These are phyloP conservation scores for Eruca vesicaria DNA, from an alignment of 441 rosid genomes.

Conservation along the genomic window DNA sequence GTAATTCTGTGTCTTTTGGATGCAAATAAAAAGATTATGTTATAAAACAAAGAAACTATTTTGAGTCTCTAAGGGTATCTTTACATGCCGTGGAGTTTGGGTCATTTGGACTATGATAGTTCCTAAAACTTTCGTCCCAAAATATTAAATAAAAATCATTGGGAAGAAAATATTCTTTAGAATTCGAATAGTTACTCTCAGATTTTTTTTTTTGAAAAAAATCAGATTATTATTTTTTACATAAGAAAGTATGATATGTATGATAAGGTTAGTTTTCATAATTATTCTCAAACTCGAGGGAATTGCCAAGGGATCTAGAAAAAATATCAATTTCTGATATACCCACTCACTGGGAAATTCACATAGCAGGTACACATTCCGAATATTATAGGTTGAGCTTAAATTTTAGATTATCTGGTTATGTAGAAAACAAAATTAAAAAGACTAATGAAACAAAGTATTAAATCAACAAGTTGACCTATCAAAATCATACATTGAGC, in stretches of 20 bases:
- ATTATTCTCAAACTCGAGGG: not conserved
- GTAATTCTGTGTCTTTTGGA: not conserved
- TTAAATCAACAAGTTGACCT: conserved; percentile 26
- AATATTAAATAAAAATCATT: not conserved
- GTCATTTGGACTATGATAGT: conserved; percentile 4
- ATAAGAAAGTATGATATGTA: not conserved
- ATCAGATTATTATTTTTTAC: too few relatives aligned
- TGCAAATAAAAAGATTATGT: conserved; percentile 1
- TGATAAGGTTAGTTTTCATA: not conserved
- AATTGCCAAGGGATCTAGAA: not conserved
- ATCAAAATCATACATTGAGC: conserved; percentile 13
- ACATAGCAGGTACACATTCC: not conserved
- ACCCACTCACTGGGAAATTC: not conserved
- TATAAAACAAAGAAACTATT: not conserved
- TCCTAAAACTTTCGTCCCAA: not conserved
- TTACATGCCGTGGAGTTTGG: conserved; percentile 1
- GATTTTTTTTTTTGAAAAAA: too few relatives aligned
- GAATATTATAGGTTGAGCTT: not conserved
- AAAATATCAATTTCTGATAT: not conserved
- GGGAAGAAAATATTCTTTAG: not conserved
- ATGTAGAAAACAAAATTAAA: not conserved
- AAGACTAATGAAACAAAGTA: not conserved
- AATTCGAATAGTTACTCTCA: not conserved
- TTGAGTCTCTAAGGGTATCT: not conserved
- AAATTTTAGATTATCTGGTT: not conserved